Evolutionary conservation across 1,284 basidiomycete genomes (phyloP).

Genomic region (Irpex lacteus): DNA sequence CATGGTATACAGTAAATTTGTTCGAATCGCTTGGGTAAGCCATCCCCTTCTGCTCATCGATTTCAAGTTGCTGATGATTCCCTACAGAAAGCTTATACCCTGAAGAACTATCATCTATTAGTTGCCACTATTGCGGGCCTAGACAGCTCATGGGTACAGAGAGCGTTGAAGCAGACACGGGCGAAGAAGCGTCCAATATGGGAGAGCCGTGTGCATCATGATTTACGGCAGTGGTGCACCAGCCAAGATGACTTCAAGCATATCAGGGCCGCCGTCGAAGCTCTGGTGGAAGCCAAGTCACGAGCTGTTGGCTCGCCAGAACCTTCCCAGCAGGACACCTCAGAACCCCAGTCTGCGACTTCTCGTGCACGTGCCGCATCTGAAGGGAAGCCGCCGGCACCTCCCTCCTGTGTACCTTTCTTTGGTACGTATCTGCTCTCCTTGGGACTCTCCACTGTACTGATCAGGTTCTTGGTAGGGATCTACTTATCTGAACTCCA

Average conservation of each 20-base stretch:
- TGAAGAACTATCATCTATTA: slow-evolving; percentile 80
- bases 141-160: slow-evolving; percentile 67
- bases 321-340: slow-evolving; percentile 42
- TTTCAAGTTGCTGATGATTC: slow-evolving; percentile 1
- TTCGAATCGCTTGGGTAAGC: slow-evolving; percentile 84
- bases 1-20: slow-evolving; percentile 73
- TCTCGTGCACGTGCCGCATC: slow-evolving; percentile 40
- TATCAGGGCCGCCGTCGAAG: slow-evolving; percentile 64
- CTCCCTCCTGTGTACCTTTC: slow-evolving; percentile 71
- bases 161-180: slow-evolving; percentile 70
- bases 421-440: slow-evolving; percentile 50
- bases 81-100: slow-evolving; percentile 76
- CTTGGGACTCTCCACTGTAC: background rate
- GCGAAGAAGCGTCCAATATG: slow-evolving; percentile 58
- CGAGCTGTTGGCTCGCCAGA: slow-evolving; percentile 48
- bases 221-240: slow-evolving; percentile 71
- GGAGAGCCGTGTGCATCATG: slow-evolving; percentile 76
- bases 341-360: slow-evolving; percentile 36
- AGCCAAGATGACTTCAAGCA: slow-evolving; percentile 73
- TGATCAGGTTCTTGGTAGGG: slow-evolving; percentile 39
- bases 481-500: slow-evolving; percentile 76
- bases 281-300: slow-evolving; percentile 64
- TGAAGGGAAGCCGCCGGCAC: slow-evolving; percentile 40
- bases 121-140: slow-evolving; percentile 83
- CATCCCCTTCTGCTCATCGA: background rate